phyloP scores from a whole-genome alignment of 1,284 basidiomycete genomes.

The Naganishia albida region DNA sequence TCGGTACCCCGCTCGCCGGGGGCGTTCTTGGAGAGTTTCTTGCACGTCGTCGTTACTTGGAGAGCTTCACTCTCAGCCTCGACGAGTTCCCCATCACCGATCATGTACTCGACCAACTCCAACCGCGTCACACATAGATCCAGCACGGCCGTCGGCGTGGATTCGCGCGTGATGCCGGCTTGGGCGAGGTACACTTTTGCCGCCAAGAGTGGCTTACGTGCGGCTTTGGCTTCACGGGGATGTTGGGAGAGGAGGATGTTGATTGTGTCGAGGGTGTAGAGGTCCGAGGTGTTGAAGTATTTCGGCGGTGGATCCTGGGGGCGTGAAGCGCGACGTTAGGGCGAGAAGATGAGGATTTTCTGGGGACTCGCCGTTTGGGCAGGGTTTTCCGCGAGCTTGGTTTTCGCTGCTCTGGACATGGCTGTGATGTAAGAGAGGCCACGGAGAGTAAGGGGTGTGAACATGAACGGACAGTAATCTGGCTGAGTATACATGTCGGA shows the following conservation, averaged over 20 bases:
- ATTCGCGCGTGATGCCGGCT: neutral
- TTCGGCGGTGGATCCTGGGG: neutral
- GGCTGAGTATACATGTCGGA: neutral
- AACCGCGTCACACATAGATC: slow-evolving; percentile 5
- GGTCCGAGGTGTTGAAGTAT: slow-evolving; percentile 4
- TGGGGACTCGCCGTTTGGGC: neutral
- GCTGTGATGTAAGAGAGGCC: neutral
- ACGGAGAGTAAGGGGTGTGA: neutral
- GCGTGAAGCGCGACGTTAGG: neutral
- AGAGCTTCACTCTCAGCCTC: slow-evolving; percentile 5
- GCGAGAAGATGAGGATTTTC: neutral
- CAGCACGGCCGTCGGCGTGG: neutral
- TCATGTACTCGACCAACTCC: neutral
- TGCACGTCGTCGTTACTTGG: slow-evolving; percentile 8
- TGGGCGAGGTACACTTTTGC: slow-evolving; percentile 15
- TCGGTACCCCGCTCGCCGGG: neutral
- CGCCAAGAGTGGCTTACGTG: slow-evolving; percentile 11
- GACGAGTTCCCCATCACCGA: neutral
- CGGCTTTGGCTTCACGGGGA: neutral
- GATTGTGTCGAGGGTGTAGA: slow-evolving; percentile 5
- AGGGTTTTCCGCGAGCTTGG: too few relatives aligned
- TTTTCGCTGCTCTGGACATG: too few relatives aligned
- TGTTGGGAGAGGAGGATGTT: slow-evolving; percentile 4
- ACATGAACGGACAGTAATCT: neutral
- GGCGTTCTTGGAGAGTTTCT: slow-evolving; percentile 2